phyloP scores from a whole-genome alignment of 2,329 filamentous ascomycete genomes.

The Alternaria angustiovoidea region DNA sequence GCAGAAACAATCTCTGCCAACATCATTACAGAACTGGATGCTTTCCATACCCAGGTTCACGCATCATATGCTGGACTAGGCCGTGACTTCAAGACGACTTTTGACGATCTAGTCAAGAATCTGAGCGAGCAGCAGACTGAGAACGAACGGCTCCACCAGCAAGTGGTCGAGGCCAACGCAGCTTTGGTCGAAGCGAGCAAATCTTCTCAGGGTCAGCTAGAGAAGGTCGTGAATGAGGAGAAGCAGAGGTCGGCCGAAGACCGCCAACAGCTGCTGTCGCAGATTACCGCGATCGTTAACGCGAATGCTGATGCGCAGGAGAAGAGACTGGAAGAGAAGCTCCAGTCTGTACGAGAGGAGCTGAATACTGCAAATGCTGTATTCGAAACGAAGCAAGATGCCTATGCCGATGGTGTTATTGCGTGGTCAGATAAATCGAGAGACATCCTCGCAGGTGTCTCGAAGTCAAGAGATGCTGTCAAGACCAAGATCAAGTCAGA shows the following conservation, averaged over 20 bases:
- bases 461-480: constrained; percentile 76
- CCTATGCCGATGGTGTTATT: constrained; percentile 76
- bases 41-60: constrained; percentile 85
- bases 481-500: constrained; percentile 86
- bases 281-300: constrained; percentile 80
- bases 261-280: constrained; percentile 74
- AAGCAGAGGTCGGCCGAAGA: constrained; percentile 75
- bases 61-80: constrained; percentile 83
- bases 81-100: constrained; percentile 83
- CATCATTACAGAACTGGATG: constrained; percentile 82
- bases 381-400: constrained; percentile 70
- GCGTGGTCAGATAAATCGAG: constrained; percentile 75
- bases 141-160: constrained; percentile 73
- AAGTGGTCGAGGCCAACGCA: constrained; percentile 75
- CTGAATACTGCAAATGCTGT: constrained; percentile 70
- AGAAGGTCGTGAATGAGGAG: constrained; percentile 78
- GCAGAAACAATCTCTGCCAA: constrained; percentile 90
- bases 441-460: constrained; percentile 73
- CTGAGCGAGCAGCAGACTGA: constrained; percentile 80
- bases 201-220: constrained; percentile 70
- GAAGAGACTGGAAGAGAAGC: constrained; percentile 70
- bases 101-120: constrained; percentile 80
- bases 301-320: constrained; percentile 78
- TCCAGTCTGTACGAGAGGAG: constrained; percentile 69
- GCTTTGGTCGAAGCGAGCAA: constrained; percentile 73